Evolutionary conservation across 2,329 filamentous ascomycete species (phyloP), one percentile per base, ranked within the genome.

Genomic region (Pyricularia pennisetigena): DNA sequence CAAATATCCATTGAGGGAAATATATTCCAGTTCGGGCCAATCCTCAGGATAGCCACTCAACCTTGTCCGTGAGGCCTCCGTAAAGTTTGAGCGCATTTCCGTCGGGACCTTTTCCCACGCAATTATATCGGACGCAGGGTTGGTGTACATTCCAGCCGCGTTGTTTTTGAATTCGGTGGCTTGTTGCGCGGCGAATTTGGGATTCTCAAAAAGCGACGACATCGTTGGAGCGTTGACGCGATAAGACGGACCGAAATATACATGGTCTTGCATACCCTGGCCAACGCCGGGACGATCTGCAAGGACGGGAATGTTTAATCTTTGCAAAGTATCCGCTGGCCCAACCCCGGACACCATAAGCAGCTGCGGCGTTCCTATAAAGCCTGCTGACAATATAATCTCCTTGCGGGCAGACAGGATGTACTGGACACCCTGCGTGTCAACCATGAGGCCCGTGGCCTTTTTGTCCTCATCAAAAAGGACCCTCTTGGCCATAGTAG

Each of bases 271-370:
- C 4, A 80, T 70, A 63, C 78, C 78, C 71, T 79, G 78, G 1
- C 80, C 80, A 6, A 81, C 79, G 57, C 75, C 72, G 1, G 77
- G 75, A 20, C 74, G 74, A 54, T 80, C 73, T 5, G 77, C 72
- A 3, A 79, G 67, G 3, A 76, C 70, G 80, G 79, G 76, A 68
- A 82, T 80, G 9, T 72, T 72, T 41, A 78, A 76, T 65, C 74
- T 73, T 20, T 76, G 70, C 0, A 85, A 75, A 62, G 82, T 78
- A 0, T 69, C 71, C 1, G 75, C 74, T 0, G 82, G 82, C 0
- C 83, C 83, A 41, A 80, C 69, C 1, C 84, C 83, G 2, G 79
- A 82, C 10, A 81, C 74, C 70, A 83, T 78, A 4, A 83, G 76
- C 29, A 83, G 72, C 23, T 78, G 75, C 4, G 82, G 80, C 0